phyloP scores from a whole-genome alignment of 202 grass and related monocot species.

The Zizania palustris region DNA sequence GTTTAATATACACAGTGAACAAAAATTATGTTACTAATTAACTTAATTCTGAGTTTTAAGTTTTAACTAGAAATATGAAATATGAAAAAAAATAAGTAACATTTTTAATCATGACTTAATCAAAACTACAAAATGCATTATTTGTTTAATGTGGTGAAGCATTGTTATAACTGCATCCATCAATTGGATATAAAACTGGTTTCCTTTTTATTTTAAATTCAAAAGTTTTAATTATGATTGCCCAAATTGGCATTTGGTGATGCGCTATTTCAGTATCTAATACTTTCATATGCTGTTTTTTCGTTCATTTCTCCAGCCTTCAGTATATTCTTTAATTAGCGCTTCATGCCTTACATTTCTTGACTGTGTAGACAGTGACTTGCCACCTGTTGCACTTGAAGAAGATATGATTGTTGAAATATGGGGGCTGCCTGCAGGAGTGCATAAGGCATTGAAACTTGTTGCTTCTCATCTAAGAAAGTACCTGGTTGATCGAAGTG shows the following conservation, averaged over 20 bases:
- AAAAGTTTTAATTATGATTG: not conserved
- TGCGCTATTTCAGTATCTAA: slow-evolving; percentile 10
- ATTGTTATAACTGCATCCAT: slow-evolving; percentile 5
- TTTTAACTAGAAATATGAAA: slow-evolving; percentile 25
- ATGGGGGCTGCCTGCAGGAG: slow-evolving; percentile 48
- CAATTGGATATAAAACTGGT: slow-evolving; percentile 22
- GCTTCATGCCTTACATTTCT: slow-evolving; percentile 36
- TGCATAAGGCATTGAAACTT: slow-evolving; percentile 63
- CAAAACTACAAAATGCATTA: slow-evolving; percentile 7
- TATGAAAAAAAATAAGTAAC: slow-evolving; percentile 19
- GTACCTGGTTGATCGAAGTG: slow-evolving; percentile 70
- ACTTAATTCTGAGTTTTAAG: slow-evolving; percentile 8
- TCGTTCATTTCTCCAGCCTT: slow-evolving; percentile 13
- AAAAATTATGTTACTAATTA: slow-evolving; percentile 19
- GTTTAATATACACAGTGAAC: slow-evolving; percentile 22
- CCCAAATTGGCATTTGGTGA: not conserved
- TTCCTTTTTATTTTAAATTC: slow-evolving; percentile 29
- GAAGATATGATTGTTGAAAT: slow-evolving; percentile 71
- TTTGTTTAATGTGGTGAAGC: not conserved
- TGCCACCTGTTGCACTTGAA: slow-evolving; percentile 59
- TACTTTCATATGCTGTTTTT: slow-evolving; percentile 31
- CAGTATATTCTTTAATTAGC: slow-evolving; percentile 14
- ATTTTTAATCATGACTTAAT: slow-evolving; percentile 1
- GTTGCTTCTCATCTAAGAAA: slow-evolving; percentile 71
- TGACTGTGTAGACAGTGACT: slow-evolving; percentile 45